These are phyloP conservation scores for Penicillium sp. DNA, from an alignment of 2,329 filamentous ascomycete genomes.

Conservation along the genomic window DNA sequence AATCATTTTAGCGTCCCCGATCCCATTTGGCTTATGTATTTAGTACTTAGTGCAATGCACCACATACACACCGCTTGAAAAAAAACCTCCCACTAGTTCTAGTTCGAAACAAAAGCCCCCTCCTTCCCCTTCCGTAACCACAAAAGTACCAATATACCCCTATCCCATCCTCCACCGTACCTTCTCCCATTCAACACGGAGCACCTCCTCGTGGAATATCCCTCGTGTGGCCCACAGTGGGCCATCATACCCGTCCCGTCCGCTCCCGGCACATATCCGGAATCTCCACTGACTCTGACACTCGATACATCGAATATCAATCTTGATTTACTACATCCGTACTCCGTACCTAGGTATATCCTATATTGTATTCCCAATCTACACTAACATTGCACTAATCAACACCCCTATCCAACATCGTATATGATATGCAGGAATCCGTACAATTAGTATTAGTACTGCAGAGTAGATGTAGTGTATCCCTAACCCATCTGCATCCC, in stretches of 20 bases:
- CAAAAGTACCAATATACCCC: slow-evolving; percentile 1
- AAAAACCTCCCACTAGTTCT: neutral
- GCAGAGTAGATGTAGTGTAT: neutral
- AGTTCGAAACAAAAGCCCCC: neutral
- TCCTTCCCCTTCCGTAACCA: neutral
- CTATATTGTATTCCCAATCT: neutral
- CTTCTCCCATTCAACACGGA: too few relatives aligned
- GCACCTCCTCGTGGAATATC: neutral
- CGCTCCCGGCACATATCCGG: neutral
- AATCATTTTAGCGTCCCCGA: slow-evolving; percentile 16
- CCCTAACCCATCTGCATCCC: neutral
- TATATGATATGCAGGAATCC: neutral
- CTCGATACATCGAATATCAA: slow-evolving; percentile 3
- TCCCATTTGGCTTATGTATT: slow-evolving; percentile 16
- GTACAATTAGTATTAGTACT: neutral
- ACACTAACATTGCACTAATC: neutral
- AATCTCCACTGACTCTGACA: neutral
- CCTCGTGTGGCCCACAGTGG: slow-evolving; percentile 2
- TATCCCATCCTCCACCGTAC: too few relatives aligned
- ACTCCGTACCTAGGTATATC: neutral
- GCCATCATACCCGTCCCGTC: slow-evolving; percentile 3
- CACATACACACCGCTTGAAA: neutral
- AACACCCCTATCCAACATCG: neutral
- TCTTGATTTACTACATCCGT: neutral
- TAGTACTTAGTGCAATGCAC: slow-evolving; percentile 12